Evolutionary conservation across 2,329 filamentous ascomycete genomes (phyloP).

Genomic region (Diaporthe ampelina): DNA sequence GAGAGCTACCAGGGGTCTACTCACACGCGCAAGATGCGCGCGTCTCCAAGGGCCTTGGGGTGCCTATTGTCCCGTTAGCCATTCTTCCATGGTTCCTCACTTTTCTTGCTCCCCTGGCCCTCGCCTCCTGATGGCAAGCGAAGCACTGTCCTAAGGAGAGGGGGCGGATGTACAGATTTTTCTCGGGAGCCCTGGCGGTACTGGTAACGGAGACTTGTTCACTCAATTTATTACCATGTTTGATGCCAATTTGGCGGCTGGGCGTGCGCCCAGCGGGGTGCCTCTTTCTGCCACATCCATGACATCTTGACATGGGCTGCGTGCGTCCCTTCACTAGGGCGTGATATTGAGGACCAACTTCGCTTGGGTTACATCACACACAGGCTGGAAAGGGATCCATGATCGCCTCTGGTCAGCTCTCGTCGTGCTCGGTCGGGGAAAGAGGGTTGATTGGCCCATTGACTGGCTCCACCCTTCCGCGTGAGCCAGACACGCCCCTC

Average conservation of each 20-base stretch:
- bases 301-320: neutral
- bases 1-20: neutral
- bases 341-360: conserved; percentile 7
- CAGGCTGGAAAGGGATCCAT: neutral
- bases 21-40: conserved; percentile 36
- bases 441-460: conserved; percentile 14
- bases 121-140: neutral
- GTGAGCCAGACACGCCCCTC: neutral
- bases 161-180: neutral
- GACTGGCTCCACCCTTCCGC: conserved; percentile 23
- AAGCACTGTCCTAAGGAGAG: neutral
- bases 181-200: neutral
- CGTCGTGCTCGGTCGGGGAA: conserved; percentile 14
- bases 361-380: neutral
- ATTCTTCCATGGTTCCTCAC: neutral
- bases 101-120: neutral
- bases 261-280: neutral
- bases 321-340: conserved; percentile 5
- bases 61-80: neutral
- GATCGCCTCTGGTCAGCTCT: conserved; percentile 1
- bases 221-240: neutral
- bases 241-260: neutral
- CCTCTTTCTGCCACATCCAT: conserved; percentile 29
- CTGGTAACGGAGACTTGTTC: neutral
- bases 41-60: conserved; percentile 29